Percentiles rank a stretch among this genome's conserved stretches.
phyloP scores from a whole-genome alignment of 306 rosid species.

The Astragalus membranaceus region DNA sequence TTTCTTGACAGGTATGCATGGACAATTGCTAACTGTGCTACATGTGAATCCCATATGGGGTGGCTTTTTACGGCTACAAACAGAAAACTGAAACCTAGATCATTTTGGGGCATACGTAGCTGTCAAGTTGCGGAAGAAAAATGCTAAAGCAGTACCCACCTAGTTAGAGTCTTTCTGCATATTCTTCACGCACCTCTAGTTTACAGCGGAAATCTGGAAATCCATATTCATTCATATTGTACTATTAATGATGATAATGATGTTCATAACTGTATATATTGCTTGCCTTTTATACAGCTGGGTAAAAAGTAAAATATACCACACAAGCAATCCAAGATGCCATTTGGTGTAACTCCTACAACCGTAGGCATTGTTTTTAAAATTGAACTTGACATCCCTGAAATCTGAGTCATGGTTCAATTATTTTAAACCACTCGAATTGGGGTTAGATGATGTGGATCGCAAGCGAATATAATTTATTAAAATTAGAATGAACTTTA shows the following conservation, averaged over 20 bases:
- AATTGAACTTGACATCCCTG: too few relatives aligned
- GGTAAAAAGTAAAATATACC: neutral
- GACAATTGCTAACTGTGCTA: conserved; percentile 60
- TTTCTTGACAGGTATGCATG: conserved; percentile 62
- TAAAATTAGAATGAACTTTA: too few relatives aligned
- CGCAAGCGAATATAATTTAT: too few relatives aligned
- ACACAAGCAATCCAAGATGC: neutral
- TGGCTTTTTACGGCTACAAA: conserved; percentile 77
- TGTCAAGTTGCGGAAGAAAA: conserved; percentile 61
- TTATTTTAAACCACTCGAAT: too few relatives aligned
- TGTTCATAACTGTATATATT: neutral
- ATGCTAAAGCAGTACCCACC: neutral
- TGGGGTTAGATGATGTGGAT: too few relatives aligned
- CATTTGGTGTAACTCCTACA: too few relatives aligned
- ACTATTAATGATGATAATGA: neutral
- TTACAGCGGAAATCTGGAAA: neutral
- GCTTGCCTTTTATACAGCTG: neutral
- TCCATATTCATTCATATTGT: neutral
- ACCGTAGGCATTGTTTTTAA: too few relatives aligned
- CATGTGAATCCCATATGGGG: conserved; percentile 77
- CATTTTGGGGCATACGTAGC: conserved; percentile 74
- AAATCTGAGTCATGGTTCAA: too few relatives aligned
- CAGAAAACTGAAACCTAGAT: conserved; percentile 59
- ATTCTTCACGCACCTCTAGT: neutral
- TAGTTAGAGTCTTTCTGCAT: neutral